Conservation (phyloP, 75 land plant species). For the Pinus tabuliformis region DNA sequence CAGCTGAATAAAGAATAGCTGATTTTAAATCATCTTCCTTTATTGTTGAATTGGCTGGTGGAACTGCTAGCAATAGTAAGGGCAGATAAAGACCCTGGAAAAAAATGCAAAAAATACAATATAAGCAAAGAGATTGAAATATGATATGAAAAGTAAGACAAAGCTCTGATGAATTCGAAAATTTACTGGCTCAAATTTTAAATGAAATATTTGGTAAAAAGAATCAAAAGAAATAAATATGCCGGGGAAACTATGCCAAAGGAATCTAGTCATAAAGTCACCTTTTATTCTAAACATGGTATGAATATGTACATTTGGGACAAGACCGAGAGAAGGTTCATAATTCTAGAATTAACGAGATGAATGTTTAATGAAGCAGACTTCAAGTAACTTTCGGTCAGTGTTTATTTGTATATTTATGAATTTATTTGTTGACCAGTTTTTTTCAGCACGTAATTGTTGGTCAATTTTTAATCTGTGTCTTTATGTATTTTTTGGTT, state of each 20-base stretch:
- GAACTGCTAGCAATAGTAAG: conserved; percentile 35
- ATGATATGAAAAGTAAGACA: too few species aligned
- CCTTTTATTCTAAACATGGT: background rate
- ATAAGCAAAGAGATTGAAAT: too few species aligned
- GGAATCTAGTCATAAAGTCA: background rate
- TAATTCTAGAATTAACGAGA: too few species aligned
- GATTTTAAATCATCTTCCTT: conserved; percentile 34
- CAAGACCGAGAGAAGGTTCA: background rate
- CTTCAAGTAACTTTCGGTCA: too few species aligned
- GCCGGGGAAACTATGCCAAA: background rate
- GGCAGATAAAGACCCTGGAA: conserved; percentile 48
- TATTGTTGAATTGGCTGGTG: conserved; percentile 21
- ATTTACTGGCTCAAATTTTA: background rate
- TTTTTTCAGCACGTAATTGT: too few species aligned
- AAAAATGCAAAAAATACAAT: too few species aligned
- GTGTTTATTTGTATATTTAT: too few species aligned
- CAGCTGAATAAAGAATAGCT: conserved; percentile 39
- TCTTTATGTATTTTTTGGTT: too few species aligned
- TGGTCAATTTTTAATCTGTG: too few species aligned
- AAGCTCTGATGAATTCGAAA: background rate
- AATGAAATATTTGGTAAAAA: background rate
- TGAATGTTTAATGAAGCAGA: too few species aligned
- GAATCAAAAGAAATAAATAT: background rate
- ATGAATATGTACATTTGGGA: background rate
- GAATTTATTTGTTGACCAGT: too few species aligned